These are phyloP conservation scores for Russula sp. DNA, from an alignment of 768 basidiomycete species.

Conservation along the genomic window DNA sequence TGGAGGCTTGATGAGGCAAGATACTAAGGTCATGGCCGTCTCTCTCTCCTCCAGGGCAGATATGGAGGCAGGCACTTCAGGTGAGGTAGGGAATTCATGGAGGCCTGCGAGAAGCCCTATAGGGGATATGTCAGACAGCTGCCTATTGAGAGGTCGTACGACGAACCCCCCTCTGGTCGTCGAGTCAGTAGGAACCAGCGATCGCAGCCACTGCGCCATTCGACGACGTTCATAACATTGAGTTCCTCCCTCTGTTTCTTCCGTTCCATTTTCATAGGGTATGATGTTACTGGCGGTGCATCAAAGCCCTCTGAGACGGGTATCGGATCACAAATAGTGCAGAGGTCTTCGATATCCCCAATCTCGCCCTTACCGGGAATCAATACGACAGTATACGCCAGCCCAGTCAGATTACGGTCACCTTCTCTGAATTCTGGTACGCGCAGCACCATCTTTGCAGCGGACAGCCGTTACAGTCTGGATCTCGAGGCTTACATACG, in stretches of 20 bases:
- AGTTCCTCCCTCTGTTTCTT: constrained; percentile 82
- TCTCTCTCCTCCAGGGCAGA: constrained; percentile 29
- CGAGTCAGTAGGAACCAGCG: constrained; percentile 71
- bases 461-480: constrained; percentile 68
- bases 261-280: constrained; percentile 78
- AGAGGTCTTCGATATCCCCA: constrained; percentile 72
- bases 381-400: background rate
- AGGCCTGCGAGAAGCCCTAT: constrained; percentile 86
- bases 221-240: constrained; percentile 79
- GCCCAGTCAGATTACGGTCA: background rate
- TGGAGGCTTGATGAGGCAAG: constrained; percentile 32
- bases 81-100: constrained; percentile 73
- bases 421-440: constrained; percentile 30
- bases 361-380: constrained; percentile 18
- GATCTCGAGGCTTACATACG: constrained; percentile 81
- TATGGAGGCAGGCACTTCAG: constrained; percentile 43
- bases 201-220: constrained; percentile 50
- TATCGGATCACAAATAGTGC: constrained; percentile 59
- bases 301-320: constrained; percentile 25
- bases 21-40: constrained; percentile 33
- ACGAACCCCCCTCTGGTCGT: constrained; percentile 71
- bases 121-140: constrained; percentile 2
- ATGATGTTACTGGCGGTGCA: constrained; percentile 50
- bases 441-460: constrained; percentile 63
- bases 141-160: background rate